These are phyloP conservation scores for Diaporthe batatas DNA, from an alignment of 2,329 filamentous ascomycete genomes.

Conservation along the genomic window DNA sequence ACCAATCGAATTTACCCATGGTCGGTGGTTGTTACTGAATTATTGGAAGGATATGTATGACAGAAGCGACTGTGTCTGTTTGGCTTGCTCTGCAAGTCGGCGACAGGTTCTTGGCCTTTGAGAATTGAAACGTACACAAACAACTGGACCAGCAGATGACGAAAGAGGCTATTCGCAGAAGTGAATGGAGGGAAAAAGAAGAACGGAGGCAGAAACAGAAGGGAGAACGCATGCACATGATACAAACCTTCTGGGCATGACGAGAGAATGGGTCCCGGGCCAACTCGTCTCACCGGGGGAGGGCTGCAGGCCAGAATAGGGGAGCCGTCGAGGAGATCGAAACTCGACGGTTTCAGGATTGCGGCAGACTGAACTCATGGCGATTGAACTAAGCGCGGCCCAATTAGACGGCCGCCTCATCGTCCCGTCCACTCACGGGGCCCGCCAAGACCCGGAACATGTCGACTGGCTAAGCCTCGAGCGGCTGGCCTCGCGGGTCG, in stretches of 20 bases:
- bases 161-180: slow-evolving; percentile 36
- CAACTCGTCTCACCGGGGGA: slow-evolving; percentile 29
- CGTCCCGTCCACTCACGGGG: slow-evolving; percentile 8
- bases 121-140: slow-evolving; percentile 39
- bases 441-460: slow-evolving; percentile 23
- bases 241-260: slow-evolving; percentile 32
- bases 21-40: slow-evolving; percentile 24
- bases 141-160: slow-evolving; percentile 41
- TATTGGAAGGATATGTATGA: neutral
- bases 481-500: neutral
- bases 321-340: slow-evolving; percentile 40
- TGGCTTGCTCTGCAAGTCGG: slow-evolving; percentile 42
- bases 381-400: slow-evolving; percentile 45
- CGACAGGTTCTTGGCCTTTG: slow-evolving; percentile 1
- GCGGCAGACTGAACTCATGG: slow-evolving; percentile 57
- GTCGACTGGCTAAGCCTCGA: slow-evolving; percentile 15
- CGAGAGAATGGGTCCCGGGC: slow-evolving; percentile 17
- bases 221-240: slow-evolving; percentile 19
- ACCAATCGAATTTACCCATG: slow-evolving; percentile 70
- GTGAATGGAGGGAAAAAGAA: slow-evolving; percentile 35
- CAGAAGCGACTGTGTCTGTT: slow-evolving; percentile 32
- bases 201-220: slow-evolving; percentile 40
- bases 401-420: slow-evolving; percentile 40
- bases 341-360: slow-evolving; percentile 61
- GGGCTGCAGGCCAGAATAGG: slow-evolving; percentile 24